Base-by-base conservation (phyloP, 495 filamentous ascomycete genomes). In the Hypoxylon lenormandii region DNA sequence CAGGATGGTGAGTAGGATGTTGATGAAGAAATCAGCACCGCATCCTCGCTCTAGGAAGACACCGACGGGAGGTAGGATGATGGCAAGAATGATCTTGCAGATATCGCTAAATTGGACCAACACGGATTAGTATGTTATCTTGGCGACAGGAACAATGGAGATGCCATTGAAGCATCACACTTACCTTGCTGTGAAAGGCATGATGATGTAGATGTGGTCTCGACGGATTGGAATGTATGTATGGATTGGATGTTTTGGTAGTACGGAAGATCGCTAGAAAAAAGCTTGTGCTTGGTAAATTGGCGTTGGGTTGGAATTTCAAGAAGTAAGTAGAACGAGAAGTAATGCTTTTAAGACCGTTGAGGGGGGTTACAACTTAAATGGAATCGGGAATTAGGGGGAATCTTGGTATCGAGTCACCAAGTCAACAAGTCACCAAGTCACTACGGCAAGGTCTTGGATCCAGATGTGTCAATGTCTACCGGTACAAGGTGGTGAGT, bases 21-120 rank as follows among this genome's bases (percentile, higher is more conserved):
- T 96, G 85, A 97, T 93, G 72, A 91, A 80, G 67, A 97, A 82
- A 73, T 96, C 91, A 73, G 87, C 85, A 77, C 87, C 86, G 81
- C 91, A 93, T 75, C 93, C 93, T 38, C 89, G 88, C 84, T 95
- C 91, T 60, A 96, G 87, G 85, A 97, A 96, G 76, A 96, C 94
- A 78, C 92, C 92, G 33, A 96, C 84, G 67, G 94, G 94, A 38
- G 94, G 94, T 51, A 96, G 84, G 82, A 96, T 80, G 82, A 96
- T 83, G 81, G 92, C 90, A 78, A 92, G 84, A 80, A 95, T 87
- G 83, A 94, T 92, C 84, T 94, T 93, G 90, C 89, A 89, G 83
- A 93, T 91, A 73, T 94, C 91, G 78, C 91, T 93, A 73, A 28
- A 42, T 21, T 7, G 1, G 38, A 30, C 5, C 30, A 52, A 60